Base-by-base conservation (phyloP, 208 protist species). In the Vickermania spadyakhi region DNA sequence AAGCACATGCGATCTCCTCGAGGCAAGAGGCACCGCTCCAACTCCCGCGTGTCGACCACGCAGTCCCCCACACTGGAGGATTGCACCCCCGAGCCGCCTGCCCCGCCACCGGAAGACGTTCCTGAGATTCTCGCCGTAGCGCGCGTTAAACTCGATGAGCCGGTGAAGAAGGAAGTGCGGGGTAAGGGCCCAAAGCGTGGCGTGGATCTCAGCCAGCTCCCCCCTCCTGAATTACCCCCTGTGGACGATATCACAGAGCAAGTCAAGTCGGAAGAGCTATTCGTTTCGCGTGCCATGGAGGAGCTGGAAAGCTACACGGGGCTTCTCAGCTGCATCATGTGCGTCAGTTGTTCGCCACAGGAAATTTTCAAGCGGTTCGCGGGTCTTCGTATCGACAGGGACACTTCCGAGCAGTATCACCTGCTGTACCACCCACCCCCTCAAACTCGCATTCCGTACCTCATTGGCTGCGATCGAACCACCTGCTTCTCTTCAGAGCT, bases 351-450 rank as follows among this genome's bases (percentile, higher is more conserved):
- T 59, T 28, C 65, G 27, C 62, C 85, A 0, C 58, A 64, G 45
- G 85, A 87, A 56, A 73, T 89, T 14, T 95, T 95, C 66, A 49
- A 60, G 42, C 84, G 89, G 27, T 91, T 86, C 58, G 81, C 84
- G 28, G 89, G 83, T 13, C 75, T 95, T 23, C 89, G 89, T 41
- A 58, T 85, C 13, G 88, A 95, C 62, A 55, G 64, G 31, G 88
- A 92, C 62, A 92, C 82, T 2, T 71, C 77, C 23, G 70, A 77
- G 52, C 68, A 81, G 59, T 95, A 91, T 68, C 88, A 95, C 69
- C 79, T 95, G 73, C 64, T 75, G 23, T 89, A 86, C 71, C 45
- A 72, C 60, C 88, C 84, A 1, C 88, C 88, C 42, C 88, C 84
- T 2, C 54, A 64, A 28, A 79, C 84, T 22, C 80, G 88, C 13